Conservation (phyloP, 305 asterid species). For the Fraxinus paxiana region DNA sequence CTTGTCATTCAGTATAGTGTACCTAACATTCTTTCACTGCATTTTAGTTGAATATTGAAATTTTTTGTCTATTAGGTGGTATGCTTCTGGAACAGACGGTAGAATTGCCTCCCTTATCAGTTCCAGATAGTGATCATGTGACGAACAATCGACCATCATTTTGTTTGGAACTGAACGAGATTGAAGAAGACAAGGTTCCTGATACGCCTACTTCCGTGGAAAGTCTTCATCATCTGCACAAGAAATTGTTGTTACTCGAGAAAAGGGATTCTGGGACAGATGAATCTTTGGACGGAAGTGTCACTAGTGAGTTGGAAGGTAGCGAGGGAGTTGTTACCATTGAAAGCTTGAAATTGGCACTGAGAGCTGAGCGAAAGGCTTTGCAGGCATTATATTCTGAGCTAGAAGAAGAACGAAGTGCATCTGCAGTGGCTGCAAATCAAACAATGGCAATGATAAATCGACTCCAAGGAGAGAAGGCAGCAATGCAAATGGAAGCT, state of each 20-base stretch:
- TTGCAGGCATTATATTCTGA: conserved; percentile 63
- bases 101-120: conserved; percentile 37
- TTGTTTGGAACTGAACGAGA: conserved; percentile 30
- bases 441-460: conserved; percentile 98
- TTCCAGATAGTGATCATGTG: conserved; percentile 33
- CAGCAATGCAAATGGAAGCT: conserved; percentile 97
- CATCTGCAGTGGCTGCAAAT: conserved; percentile 82
- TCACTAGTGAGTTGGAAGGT: conserved; percentile 65
- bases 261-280: conserved; percentile 66
- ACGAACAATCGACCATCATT: conserved; percentile 22
- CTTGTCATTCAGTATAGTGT: neutral
- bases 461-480: conserved; percentile 89
- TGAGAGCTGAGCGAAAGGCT: conserved; percentile 68
- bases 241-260: conserved; percentile 55
- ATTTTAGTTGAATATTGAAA: neutral
- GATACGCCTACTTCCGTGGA: conserved; percentile 71
- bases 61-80: conserved; percentile 38
- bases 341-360: conserved; percentile 56
- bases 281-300: conserved; percentile 83
- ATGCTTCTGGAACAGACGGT: conserved; percentile 35
- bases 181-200: conserved; percentile 67
- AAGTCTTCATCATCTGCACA: conserved; percentile 51
- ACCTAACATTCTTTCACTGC: neutral
- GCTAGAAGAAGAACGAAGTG: conserved; percentile 85
- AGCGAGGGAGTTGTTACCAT: conserved; percentile 54